A percentile compares a stretch with the other conserved stretches of the same genome.
Conservation (phyloP, 177 flowering plant species). For the Telopea speciosissima region DNA sequence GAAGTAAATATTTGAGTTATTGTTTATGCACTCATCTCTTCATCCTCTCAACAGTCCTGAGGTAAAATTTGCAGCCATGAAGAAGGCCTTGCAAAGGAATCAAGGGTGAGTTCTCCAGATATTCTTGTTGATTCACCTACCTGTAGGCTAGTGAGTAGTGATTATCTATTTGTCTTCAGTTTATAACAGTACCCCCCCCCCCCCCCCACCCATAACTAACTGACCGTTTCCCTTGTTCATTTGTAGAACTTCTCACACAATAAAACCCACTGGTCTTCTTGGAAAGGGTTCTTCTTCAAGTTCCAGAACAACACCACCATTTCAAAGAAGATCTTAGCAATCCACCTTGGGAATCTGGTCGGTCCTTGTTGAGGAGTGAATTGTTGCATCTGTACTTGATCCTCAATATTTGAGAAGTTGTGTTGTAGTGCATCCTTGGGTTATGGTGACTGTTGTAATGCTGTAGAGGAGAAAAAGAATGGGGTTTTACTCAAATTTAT, state of each 20-base stretch:
- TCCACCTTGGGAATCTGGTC: not conserved
- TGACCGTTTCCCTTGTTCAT: not conserved
- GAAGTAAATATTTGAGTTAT: not conserved
- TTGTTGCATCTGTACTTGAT: not conserved
- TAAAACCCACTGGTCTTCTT: slow-evolving; percentile 20
- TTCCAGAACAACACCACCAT: slow-evolving; percentile 24
- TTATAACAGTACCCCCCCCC: not conserved
- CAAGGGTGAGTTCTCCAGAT: slow-evolving; percentile 25
- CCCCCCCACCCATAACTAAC: too few species aligned
- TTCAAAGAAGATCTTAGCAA: slow-evolving; percentile 17
- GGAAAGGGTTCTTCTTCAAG: slow-evolving; percentile 33
- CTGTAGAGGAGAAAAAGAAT: not conserved
- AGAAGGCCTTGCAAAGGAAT: slow-evolving; percentile 34
- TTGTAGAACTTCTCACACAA: slow-evolving; percentile 23
- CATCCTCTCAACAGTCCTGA: slow-evolving; percentile 48
- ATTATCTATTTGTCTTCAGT: not conserved
- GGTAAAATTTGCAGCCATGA: slow-evolving; percentile 58
- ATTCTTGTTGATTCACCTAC: not conserved
- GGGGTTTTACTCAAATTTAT: not conserved
- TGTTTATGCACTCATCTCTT: not conserved
- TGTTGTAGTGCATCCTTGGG: not conserved
- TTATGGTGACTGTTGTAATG: not conserved
- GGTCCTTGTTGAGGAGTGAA: not conserved
- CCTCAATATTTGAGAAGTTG: not conserved
- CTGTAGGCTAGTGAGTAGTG: too few species aligned